A percentile compares a stretch with the other conserved stretches of the same genome.
phyloP scores from a whole-genome alignment of 495 filamentous ascomycete genomes.

The Amorphotheca resinae region DNA sequence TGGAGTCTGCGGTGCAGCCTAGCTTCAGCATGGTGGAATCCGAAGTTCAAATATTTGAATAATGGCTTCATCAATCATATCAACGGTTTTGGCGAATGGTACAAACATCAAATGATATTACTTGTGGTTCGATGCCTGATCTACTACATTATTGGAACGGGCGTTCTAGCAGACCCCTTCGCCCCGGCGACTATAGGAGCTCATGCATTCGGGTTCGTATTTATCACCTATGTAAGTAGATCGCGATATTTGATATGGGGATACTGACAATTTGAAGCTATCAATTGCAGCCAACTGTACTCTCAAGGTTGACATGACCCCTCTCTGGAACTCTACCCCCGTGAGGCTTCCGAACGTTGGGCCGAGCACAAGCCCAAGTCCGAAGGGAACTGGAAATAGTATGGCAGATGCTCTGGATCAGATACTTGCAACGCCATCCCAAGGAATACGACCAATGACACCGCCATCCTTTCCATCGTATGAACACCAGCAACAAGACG shows the following conservation, averaged over 20 bases:
- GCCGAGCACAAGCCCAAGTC: slow-evolving; percentile 1
- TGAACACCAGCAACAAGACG: not conserved
- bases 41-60: slow-evolving; percentile 50
- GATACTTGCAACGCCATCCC: slow-evolving; percentile 28
- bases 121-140: slow-evolving; percentile 44
- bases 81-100: slow-evolving; percentile 52
- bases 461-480: slow-evolving; percentile 20
- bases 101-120: slow-evolving; percentile 51
- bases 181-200: slow-evolving; percentile 30
- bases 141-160: slow-evolving; percentile 37
- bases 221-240: slow-evolving; percentile 42
- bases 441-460: slow-evolving; percentile 21
- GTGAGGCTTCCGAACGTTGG: slow-evolving; percentile 6
- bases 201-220: slow-evolving; percentile 43
- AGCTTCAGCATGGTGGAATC: slow-evolving; percentile 65
- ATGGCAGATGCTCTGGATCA: slow-evolving; percentile 17
- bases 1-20: slow-evolving; percentile 40
- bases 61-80: slow-evolving; percentile 51
- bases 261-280: slow-evolving; percentile 28
- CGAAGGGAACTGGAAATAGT: slow-evolving; percentile 2
- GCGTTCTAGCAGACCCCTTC: slow-evolving; percentile 32
- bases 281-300: slow-evolving; percentile 32
- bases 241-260: not conserved
- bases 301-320: slow-evolving; percentile 42
- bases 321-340: slow-evolving; percentile 37